Conservation (phyloP, 2,329 filamentous ascomycete genomes). For the Pseudocercospora fijiensis region DNA sequence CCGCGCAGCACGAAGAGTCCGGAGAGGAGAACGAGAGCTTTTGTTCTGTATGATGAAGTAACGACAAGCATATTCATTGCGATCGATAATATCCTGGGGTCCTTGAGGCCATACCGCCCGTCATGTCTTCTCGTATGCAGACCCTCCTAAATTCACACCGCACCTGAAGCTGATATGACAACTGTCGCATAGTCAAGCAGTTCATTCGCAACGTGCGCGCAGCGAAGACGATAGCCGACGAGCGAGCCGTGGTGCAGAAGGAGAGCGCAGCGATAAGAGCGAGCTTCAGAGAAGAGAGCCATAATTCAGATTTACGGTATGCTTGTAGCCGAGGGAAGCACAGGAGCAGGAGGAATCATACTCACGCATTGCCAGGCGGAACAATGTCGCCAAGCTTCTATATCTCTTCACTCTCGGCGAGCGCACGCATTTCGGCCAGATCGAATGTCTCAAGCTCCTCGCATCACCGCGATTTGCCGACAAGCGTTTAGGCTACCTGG, state of each 20-base stretch:
- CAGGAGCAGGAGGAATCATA: slow-evolving; percentile 6
- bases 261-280: slow-evolving; percentile 97
- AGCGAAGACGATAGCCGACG: slow-evolving; percentile 97
- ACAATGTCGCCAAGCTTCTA: slow-evolving; percentile 97
- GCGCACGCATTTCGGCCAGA: slow-evolving; percentile 97
- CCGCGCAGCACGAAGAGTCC: neutral
- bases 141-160: neutral
- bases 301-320: slow-evolving; percentile 86
- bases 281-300: slow-evolving; percentile 95
- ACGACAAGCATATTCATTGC: neutral
- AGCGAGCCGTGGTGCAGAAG: slow-evolving; percentile 96
- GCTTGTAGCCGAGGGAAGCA: slow-evolving; percentile 31
- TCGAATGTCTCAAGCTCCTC: slow-evolving; percentile 96
- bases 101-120: slow-evolving; percentile 20
- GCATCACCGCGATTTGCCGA: slow-evolving; percentile 97
- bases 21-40: neutral
- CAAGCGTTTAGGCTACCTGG: slow-evolving; percentile 92
- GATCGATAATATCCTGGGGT: slow-evolving; percentile 16
- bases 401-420: slow-evolving; percentile 98
- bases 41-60: slow-evolving; percentile 2
- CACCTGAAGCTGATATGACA: slow-evolving; percentile 6
- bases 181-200: slow-evolving; percentile 74
- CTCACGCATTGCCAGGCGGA: slow-evolving; percentile 62
- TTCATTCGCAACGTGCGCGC: slow-evolving; percentile 99
- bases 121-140: slow-evolving; percentile 26